Evolutionary conservation across 1,284 basidiomycete species (phyloP).

Genomic region (Microbotryum intermedium): DNA sequence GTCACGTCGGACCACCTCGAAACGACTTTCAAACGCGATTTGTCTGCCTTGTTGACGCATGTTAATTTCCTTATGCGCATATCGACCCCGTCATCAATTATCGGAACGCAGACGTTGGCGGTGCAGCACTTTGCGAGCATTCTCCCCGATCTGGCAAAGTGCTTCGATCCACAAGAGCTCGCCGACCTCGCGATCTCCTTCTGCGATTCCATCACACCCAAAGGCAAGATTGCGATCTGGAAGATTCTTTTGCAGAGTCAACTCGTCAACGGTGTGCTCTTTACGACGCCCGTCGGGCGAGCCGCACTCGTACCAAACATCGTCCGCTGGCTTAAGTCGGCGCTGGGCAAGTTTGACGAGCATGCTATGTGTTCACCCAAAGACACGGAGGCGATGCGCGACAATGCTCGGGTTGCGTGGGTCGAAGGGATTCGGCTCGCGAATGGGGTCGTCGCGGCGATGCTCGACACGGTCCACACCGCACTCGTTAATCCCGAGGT

Average conservation of each 20-base stretch:
- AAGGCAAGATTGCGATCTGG: slow-evolving; percentile 82
- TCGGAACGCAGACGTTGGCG: slow-evolving; percentile 72
- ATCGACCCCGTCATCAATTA: slow-evolving; percentile 67
- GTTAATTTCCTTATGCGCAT: slow-evolving; percentile 85
- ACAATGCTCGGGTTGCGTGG: slow-evolving; percentile 75
- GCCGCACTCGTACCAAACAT: slow-evolving; percentile 76
- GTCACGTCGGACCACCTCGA: slow-evolving; percentile 80
- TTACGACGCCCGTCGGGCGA: slow-evolving; percentile 71
- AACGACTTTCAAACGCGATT: slow-evolving; percentile 61
- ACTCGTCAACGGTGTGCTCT: slow-evolving; percentile 77
- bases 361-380: slow-evolving; percentile 51
- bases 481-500: slow-evolving; percentile 62
- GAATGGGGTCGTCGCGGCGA: slow-evolving; percentile 54
- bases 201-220: slow-evolving; percentile 64
- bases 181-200: slow-evolving; percentile 75
- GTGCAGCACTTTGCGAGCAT: slow-evolving; percentile 91
- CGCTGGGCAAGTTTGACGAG: slow-evolving; percentile 86
- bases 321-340: slow-evolving; percentile 86
- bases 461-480: slow-evolving; percentile 81
- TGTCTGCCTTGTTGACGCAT: slow-evolving; percentile 48
- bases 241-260: slow-evolving; percentile 89
- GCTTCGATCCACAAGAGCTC: slow-evolving; percentile 70
- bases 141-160: slow-evolving; percentile 72
- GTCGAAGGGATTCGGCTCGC: slow-evolving; percentile 74
- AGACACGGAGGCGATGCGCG: slow-evolving; percentile 57